phyloP scores from a whole-genome alignment of 2,329 filamentous ascomycete species.

The Neoarthrinium moseri region DNA sequence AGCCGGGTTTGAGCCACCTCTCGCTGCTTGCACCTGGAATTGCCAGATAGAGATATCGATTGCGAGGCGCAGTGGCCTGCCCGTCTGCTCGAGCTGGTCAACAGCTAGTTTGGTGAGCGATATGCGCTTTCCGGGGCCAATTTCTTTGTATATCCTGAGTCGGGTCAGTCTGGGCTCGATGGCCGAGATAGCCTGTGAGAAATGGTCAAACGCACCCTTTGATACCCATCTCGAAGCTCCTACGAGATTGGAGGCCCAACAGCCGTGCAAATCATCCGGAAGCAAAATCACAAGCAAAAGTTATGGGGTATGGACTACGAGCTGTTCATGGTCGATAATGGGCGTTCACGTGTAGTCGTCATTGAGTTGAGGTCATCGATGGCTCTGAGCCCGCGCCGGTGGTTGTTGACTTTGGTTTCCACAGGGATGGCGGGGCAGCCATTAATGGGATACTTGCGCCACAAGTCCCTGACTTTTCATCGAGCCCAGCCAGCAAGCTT shows the following conservation, averaged over 20 bases:
- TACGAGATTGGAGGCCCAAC: not conserved
- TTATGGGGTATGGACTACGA: not conserved
- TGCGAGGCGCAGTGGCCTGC: constrained; percentile 77
- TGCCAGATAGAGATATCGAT: constrained; percentile 98
- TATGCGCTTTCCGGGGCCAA: constrained; percentile 76
- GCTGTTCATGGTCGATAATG: not conserved
- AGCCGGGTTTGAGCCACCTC: constrained; percentile 85
- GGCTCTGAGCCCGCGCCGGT: not conserved
- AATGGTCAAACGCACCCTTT: constrained; percentile 49
- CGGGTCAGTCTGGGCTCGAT: constrained; percentile 17
- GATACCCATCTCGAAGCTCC: constrained; percentile 55
- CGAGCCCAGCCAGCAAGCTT: too few relatives aligned
- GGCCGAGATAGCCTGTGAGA: not conserved
- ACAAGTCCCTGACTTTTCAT: constrained; percentile 2
- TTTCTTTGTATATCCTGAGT: constrained; percentile 81
- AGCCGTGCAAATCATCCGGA: not conserved
- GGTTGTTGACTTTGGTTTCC: constrained; percentile 13
- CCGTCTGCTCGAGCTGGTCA: constrained; percentile 68
- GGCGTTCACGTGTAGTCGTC: not conserved
- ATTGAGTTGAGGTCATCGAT: not conserved
- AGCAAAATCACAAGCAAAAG: not conserved
- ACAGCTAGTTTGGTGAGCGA: constrained; percentile 81
- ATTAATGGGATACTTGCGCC: not conserved
- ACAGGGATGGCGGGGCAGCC: constrained; percentile 10
- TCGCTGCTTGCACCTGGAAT: constrained; percentile 84